Evolutionary conservation across 2,329 filamentous ascomycete genomes (phyloP).

Genomic region (Sarocladium strictum): DNA sequence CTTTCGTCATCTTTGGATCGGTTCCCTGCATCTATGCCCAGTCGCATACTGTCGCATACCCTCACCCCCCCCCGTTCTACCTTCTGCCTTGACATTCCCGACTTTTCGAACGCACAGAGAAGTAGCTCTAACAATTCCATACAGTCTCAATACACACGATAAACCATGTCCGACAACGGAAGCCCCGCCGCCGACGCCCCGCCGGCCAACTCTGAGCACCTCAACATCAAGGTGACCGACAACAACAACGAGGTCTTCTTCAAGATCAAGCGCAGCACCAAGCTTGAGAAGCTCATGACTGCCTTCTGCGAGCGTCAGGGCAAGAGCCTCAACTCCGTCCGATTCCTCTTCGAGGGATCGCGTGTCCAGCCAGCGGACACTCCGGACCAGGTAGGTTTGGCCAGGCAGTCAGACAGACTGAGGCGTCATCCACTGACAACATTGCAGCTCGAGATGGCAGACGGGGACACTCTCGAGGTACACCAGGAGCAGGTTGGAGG

Average conservation of each 20-base stretch:
- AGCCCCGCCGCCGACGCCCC: slow-evolving; percentile 33
- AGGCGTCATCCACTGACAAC: too few species aligned
- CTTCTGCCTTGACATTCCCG: not conserved
- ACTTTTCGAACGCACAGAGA: not conserved
- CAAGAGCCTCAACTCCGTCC: slow-evolving; percentile 75
- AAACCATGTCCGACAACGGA: slow-evolving; percentile 45
- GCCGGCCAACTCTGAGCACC: slow-evolving; percentile 62
- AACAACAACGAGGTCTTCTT: slow-evolving; percentile 99
- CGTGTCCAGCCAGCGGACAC: slow-evolving; percentile 86
- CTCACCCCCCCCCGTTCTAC: not conserved
- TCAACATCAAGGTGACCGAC: slow-evolving; percentile 99
- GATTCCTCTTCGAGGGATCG: slow-evolving; percentile 94
- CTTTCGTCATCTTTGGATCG: not conserved
- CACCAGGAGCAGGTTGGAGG: slow-evolving; percentile 98
- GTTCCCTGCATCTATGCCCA: not conserved
- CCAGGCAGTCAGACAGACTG: too few species aligned
- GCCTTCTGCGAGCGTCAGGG: slow-evolving; percentile 96
- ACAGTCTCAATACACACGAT: not conserved
- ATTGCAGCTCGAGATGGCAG: slow-evolving; percentile 93
- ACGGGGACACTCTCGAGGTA: slow-evolving; percentile 93
- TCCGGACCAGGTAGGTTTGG: slow-evolving; percentile 84
- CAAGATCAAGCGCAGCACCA: slow-evolving; percentile 97
- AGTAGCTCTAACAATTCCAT: not conserved
- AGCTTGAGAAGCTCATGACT: slow-evolving; percentile 96
- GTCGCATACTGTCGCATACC: not conserved